Base-by-base conservation (phyloP, 2,329 filamentous ascomycete species). In the Aureobasidium leucospermi region DNA sequence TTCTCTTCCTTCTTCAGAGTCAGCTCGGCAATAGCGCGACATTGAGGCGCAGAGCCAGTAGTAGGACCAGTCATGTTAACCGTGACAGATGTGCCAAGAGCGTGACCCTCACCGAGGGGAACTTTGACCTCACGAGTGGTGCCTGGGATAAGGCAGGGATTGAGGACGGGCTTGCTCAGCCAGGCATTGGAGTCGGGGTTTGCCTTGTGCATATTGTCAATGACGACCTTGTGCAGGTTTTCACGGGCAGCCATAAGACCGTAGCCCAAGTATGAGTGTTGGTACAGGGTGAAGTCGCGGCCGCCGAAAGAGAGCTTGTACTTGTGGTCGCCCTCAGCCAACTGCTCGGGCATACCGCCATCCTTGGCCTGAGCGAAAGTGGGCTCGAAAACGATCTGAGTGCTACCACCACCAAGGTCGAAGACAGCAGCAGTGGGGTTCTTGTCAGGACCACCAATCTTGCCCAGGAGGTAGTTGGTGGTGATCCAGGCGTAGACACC, bases 401-500 rank as follows among this genome's bases (percentile, higher is more conserved):
- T 99, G 23, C 92, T 96, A 58, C 94, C 94, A 68, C 94, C 94
- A 64, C 94, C 94, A 51, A 99, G 87, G 71, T 99, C 94, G 69
- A 99, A 96, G 61, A 96, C 85, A 53, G 94, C 94, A 42, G 94
- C 95, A 1, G 94, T 97, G 53, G 90, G 88, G 63, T 84, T 90
- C 73, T 92, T 85, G 71, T 96, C 93, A 1, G 91, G 89, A 10
- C 89, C 89, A 61, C 94, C 94, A 74, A 99, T 97, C 78, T 97
- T 97, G 69, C 93, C 93, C 28, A 99, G 85, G 42, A 99, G 87
- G 75, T 99, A 99, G 81, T 99, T 99, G 65, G 91, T 94, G 6
- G 94, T 99, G 73, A 99, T 96, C 94, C 94, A 99, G 57, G 94
- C 95, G 71, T 96, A 99, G 32, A 99, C 93, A 71, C 94, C 94